phyloP scores from a whole-genome alignment of 2,329 filamentous ascomycete genomes.

The Fusarium poae region DNA sequence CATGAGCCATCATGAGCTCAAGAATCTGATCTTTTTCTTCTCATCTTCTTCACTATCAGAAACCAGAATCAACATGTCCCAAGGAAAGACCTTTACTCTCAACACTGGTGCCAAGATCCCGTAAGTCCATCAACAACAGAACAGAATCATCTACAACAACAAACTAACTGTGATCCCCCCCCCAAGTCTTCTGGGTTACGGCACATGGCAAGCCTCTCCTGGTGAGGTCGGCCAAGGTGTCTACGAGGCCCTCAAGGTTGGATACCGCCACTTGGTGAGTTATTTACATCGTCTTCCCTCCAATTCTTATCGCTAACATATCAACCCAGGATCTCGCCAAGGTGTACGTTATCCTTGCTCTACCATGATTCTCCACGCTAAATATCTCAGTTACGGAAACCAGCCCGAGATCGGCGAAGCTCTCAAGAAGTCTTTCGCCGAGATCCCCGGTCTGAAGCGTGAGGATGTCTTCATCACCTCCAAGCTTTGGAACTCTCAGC shows the following conservation, averaged over 20 bases:
- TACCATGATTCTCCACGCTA: not conserved
- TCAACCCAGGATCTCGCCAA: constrained; percentile 61
- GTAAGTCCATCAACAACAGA: not conserved
- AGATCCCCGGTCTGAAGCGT: constrained; percentile 73
- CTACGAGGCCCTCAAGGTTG: constrained; percentile 63
- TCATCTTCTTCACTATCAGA: constrained; percentile 1
- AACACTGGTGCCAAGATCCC: constrained; percentile 19
- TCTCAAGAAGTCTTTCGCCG: constrained; percentile 72
- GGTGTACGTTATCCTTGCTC: constrained; percentile 46
- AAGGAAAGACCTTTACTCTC: constrained; percentile 22
- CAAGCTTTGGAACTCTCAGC: constrained; percentile 72
- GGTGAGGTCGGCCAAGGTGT: constrained; percentile 60
- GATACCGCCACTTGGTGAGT: constrained; percentile 62
- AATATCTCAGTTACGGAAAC: constrained; percentile 64
- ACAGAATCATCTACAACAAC: not conserved
- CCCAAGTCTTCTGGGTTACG: constrained; percentile 19
- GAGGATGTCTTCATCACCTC: constrained; percentile 76
- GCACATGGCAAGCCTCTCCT: constrained; percentile 25
- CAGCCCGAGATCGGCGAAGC: constrained; percentile 73
- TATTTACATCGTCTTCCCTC: accelerated
- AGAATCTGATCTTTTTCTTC: not conserved
- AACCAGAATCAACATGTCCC: constrained; percentile 10
- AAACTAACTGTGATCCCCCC: not conserved
- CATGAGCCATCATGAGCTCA: not conserved
- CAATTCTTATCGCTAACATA: not conserved